phyloP scores from a whole-genome alignment of 257 asterid genomes.

The Rhazya stricta region DNA sequence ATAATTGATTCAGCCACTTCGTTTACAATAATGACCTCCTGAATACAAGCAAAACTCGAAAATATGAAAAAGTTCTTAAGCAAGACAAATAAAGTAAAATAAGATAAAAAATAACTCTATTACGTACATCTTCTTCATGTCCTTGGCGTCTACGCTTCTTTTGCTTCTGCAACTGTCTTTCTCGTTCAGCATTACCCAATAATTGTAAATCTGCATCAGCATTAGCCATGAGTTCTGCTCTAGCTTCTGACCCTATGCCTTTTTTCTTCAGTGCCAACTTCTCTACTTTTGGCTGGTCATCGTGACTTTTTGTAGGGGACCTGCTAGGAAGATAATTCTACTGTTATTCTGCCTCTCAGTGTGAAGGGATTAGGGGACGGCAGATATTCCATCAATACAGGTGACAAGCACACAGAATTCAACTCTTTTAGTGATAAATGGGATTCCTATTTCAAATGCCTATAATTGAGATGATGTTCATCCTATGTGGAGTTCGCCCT shows the following conservation, averaged over 20 bases:
- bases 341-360: neutral
- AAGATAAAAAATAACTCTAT: neutral
- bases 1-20: neutral
- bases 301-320: conserved; percentile 40
- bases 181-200: conserved; percentile 78
- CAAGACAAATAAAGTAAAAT: neutral
- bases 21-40: neutral
- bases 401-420: neutral
- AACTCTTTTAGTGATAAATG: neutral
- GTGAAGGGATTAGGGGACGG: neutral
- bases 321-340: conserved; percentile 29
- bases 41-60: neutral
- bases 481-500: neutral
- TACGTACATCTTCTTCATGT: conserved; percentile 82
- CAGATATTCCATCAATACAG: neutral
- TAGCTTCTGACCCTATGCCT: conserved; percentile 90
- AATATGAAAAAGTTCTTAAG: neutral
- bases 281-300: conserved; percentile 63
- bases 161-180: conserved; percentile 72
- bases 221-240: conserved; percentile 75
- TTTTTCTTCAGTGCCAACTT: conserved; percentile 71
- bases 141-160: conserved; percentile 90
- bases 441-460: neutral
- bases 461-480: neutral
- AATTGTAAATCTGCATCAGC: conserved; percentile 89